These are phyloP conservation scores for Neospermospora avenae DNA, from an alignment of 2,329 filamentous ascomycete genomes.

Conservation along the genomic window DNA sequence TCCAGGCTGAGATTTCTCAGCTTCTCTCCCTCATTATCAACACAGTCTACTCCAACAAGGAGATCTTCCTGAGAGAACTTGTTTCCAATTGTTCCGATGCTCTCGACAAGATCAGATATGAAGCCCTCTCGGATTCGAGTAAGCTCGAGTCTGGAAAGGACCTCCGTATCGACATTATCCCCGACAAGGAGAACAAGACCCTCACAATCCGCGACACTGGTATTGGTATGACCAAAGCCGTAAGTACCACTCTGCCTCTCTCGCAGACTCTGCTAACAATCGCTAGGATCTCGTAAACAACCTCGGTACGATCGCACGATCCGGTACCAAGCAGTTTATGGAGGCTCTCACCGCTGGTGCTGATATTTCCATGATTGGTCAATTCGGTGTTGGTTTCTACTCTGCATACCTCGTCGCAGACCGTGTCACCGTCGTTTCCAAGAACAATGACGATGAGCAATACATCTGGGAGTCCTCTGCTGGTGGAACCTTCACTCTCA, in stretches of 20 bases:
- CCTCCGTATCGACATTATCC: constrained; percentile 97
- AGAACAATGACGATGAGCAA: constrained; percentile 99
- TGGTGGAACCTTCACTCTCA: constrained; percentile 95
- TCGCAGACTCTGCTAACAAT: constrained; percentile 37
- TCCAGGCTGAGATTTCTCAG: constrained; percentile 99
- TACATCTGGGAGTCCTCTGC: constrained; percentile 99
- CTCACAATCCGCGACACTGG: constrained; percentile 95
- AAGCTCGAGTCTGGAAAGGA: constrained; percentile 98
- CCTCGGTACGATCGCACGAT: constrained; percentile 98
- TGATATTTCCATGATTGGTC: constrained; percentile 99
- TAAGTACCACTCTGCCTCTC: constrained; percentile 51
- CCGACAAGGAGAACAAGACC: constrained; percentile 96
- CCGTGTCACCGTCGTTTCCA: constrained; percentile 91
- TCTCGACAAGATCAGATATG: constrained; percentile 99
- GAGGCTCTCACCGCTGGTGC: constrained; percentile 97
- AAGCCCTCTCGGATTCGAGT: constrained; percentile 92
- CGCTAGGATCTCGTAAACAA: constrained; percentile 97
- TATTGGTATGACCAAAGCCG: constrained; percentile 99
- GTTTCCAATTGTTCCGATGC: constrained; percentile 99
- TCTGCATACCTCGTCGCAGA: constrained; percentile 99
- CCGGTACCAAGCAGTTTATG: constrained; percentile 99
- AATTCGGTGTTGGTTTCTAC: constrained; percentile 99
- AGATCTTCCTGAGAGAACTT: constrained; percentile 98
- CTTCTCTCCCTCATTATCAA: constrained; percentile 99
- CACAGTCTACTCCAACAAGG: constrained; percentile 99